Conservation (phyloP, 805 yeast genomes). For the Saturnispora zaruensis region DNA sequence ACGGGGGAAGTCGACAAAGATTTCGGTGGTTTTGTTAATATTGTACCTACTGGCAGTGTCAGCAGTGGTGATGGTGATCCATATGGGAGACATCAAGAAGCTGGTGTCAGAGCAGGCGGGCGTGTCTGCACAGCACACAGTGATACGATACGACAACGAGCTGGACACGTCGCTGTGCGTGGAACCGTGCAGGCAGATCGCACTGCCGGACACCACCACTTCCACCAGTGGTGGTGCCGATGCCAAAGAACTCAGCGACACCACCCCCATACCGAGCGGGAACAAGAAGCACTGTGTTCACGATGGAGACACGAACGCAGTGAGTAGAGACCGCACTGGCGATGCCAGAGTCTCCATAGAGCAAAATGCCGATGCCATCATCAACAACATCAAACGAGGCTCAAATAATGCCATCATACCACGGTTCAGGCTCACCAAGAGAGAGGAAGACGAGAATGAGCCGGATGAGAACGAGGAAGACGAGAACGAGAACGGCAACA, state of each 20-base stretch:
- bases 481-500: too few species aligned
- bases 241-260: neutral
- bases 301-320: neutral
- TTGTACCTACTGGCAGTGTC: neutral
- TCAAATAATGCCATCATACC: constrained; percentile 25
- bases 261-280: neutral
- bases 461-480: neutral
- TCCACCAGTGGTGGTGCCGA: neutral
- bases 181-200: neutral
- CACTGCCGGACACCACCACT: neutral
- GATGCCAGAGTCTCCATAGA: neutral
- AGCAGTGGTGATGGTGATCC: neutral
- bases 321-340: neutral
- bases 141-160: neutral
- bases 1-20: neutral
- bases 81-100: neutral
- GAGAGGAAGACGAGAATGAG: constrained; percentile 13
- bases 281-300: neutral
- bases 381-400: constrained; percentile 18
- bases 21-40: neutral
- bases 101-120: neutral
- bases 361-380: constrained; percentile 16
- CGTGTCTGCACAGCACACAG: neutral
- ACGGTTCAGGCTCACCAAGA: constrained; percentile 19
- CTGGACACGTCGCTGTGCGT: neutral